A percentile compares a stretch with the other conserved stretches of the same genome.
phyloP scores from a whole-genome alignment of 768 basidiomycete genomes.

The Neoboletus magnificus region DNA sequence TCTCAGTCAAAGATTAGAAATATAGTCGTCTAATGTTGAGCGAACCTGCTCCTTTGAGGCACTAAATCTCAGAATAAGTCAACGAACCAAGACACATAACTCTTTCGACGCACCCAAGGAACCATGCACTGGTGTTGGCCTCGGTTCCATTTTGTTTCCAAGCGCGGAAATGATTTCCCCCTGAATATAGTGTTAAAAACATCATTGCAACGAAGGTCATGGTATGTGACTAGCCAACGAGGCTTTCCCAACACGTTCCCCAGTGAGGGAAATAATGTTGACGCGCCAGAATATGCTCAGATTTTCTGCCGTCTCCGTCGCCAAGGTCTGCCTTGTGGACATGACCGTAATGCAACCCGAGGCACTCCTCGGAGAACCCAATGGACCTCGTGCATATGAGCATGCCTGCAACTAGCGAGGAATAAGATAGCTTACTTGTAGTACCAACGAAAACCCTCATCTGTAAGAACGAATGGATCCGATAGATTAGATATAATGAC shows the following conservation, averaged over 20 bases:
- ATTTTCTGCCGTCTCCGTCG: conserved; percentile 70
- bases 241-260: conserved; percentile 88
- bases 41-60: conserved; percentile 69
- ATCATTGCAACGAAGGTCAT: background rate
- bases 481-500: conserved; percentile 76
- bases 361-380: conserved; percentile 79
- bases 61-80: conserved; percentile 33
- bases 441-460: conserved; percentile 65
- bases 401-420: background rate
- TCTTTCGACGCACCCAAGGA: conserved; percentile 58
- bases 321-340: conserved; percentile 80
- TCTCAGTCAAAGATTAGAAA: conserved; percentile 1
- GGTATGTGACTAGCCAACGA: conserved; percentile 45
- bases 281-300: conserved; percentile 68
- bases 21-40: background rate
- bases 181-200: conserved; percentile 31
- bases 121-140: conserved; percentile 78
- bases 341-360: conserved; percentile 74
- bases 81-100: background rate
- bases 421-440: conserved; percentile 46
- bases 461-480: conserved; percentile 77
- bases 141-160: conserved; percentile 84
- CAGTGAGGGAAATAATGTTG: conserved; percentile 75
- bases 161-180: conserved; percentile 87
- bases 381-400: conserved; percentile 51